Percentiles rank a stretch among this genome's conserved stretches.
Evolutionary conservation across 495 filamentous ascomycete genomes (phyloP).

Genomic region (Chlorociboria aeruginascens): DNA sequence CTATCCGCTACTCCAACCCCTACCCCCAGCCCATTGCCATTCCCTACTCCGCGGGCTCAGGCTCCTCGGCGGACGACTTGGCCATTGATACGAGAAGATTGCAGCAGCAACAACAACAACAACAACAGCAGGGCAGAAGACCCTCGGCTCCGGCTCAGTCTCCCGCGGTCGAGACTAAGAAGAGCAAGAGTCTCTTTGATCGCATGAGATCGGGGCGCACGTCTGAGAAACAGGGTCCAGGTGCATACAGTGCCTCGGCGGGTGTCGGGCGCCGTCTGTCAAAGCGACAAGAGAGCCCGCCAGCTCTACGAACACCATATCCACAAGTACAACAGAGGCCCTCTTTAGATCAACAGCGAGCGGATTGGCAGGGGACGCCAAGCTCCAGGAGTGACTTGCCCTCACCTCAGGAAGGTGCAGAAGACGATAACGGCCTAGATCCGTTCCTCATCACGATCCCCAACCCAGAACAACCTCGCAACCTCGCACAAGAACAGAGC

Average conservation of each 20-base stretch:
- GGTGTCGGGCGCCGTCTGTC: conserved; percentile 34
- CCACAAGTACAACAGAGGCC: conserved; percentile 22
- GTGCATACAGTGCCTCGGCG: conserved; percentile 25
- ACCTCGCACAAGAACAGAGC: conserved; percentile 9
- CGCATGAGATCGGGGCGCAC: conserved; percentile 16
- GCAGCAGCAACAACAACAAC: conserved; percentile 19
- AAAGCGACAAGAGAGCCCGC: conserved; percentile 32
- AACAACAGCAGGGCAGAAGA: conserved; percentile 16
- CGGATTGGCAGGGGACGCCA: conserved; percentile 20
- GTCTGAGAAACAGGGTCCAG: conserved; percentile 5
- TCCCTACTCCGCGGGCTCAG: conserved; percentile 7
- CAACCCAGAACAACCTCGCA: not conserved
- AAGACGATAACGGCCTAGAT: conserved; percentile 19
- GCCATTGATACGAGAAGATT: conserved; percentile 18
- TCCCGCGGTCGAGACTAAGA: conserved; percentile 15
- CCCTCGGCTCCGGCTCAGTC: not conserved
- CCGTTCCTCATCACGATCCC: conserved; percentile 10
- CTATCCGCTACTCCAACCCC: conserved; percentile 8
- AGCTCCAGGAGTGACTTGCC: conserved; percentile 19
- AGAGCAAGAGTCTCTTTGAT: conserved; percentile 16
- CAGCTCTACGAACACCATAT: conserved; percentile 19
- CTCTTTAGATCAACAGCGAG: conserved; percentile 26
- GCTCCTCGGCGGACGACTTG: conserved; percentile 21
- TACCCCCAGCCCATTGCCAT: conserved; percentile 12
- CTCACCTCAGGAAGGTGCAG: conserved; percentile 20